Conservation (phyloP, 2,329 filamentous ascomycete genomes). For the Penicillium griseofulvum region DNA sequence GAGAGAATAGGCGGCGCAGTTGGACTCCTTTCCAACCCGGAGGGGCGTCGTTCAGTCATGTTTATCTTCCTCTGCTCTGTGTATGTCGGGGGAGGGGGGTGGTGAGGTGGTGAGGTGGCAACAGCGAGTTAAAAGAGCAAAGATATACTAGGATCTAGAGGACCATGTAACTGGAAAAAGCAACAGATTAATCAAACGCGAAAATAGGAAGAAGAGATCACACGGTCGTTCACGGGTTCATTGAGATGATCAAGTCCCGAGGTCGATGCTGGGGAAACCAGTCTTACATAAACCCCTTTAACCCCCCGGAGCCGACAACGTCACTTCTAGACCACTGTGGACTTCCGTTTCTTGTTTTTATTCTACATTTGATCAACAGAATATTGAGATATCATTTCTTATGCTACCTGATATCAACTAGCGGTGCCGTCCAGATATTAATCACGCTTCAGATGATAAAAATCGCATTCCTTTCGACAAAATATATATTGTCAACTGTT, state of each 20-base stretch:
- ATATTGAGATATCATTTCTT: neutral
- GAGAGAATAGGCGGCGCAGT: slow-evolving; percentile 41
- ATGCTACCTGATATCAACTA: neutral
- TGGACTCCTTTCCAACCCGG: slow-evolving; percentile 27
- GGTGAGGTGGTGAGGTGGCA: slow-evolving; percentile 11
- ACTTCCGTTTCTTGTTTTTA: neutral
- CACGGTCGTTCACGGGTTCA: slow-evolving; percentile 18
- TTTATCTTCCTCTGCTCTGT: slow-evolving; percentile 11
- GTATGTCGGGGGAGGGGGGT: neutral
- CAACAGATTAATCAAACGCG: slow-evolving; percentile 8
- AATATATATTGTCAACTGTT: neutral
- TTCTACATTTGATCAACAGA: neutral
- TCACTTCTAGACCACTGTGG: neutral
- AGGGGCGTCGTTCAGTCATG: slow-evolving; percentile 26
- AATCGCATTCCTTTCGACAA: neutral
- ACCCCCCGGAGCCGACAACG: neutral
- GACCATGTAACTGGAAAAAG: slow-evolving; percentile 12
- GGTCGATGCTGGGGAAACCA: slow-evolving; percentile 20
- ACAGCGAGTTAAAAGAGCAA: slow-evolving; percentile 10
- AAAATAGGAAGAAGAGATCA: slow-evolving; percentile 10
- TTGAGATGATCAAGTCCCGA: slow-evolving; percentile 14
- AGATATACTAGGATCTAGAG: slow-evolving; percentile 13
- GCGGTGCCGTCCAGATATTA: too few relatives aligned
- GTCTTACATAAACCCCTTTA: slow-evolving; percentile 22
- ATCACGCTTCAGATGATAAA: neutral